phyloP scores from a whole-genome alignment of 306 rosid species.

The Glycine latifolia region DNA sequence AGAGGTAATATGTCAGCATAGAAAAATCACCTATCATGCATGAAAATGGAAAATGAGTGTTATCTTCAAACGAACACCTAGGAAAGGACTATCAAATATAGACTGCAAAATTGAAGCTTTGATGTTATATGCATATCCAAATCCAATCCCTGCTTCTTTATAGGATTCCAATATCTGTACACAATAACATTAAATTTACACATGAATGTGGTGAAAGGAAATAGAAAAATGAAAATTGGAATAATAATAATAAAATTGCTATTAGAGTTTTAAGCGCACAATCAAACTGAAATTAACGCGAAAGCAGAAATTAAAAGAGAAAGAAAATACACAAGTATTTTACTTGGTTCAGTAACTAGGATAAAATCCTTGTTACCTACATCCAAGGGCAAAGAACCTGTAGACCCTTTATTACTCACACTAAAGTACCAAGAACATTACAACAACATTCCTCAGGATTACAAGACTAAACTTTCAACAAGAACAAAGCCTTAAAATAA shows the following conservation, averaged over 20 bases:
- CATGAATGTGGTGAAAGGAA: slow-evolving; percentile 42
- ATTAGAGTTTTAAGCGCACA: too few species aligned
- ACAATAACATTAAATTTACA: slow-evolving; percentile 48
- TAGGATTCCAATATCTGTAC: slow-evolving; percentile 72
- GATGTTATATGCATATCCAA: slow-evolving; percentile 84
- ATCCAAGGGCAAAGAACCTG: too few species aligned
- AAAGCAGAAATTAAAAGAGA: too few species aligned
- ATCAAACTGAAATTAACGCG: too few species aligned
- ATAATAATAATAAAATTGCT: background rate
- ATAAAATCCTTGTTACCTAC: too few species aligned
- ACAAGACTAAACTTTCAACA: too few species aligned
- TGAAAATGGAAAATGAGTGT: slow-evolving; percentile 35
- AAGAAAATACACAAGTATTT: too few species aligned
- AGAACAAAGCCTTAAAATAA: too few species aligned
- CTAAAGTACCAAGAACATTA: too few species aligned
- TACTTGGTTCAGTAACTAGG: too few species aligned
- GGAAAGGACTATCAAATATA: slow-evolving; percentile 87
- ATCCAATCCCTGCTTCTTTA: slow-evolving; percentile 86
- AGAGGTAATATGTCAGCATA: slow-evolving; percentile 17
- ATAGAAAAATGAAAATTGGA: slow-evolving; percentile 34
- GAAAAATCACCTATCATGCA: slow-evolving; percentile 33
- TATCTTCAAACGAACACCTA: slow-evolving; percentile 81
- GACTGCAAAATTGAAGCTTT: slow-evolving; percentile 75
- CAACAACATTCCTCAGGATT: too few species aligned
- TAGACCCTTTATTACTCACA: too few species aligned